Conservation (phyloP, 2,329 filamentous ascomycete species). For the Colletotrichum euphorbiae region DNA sequence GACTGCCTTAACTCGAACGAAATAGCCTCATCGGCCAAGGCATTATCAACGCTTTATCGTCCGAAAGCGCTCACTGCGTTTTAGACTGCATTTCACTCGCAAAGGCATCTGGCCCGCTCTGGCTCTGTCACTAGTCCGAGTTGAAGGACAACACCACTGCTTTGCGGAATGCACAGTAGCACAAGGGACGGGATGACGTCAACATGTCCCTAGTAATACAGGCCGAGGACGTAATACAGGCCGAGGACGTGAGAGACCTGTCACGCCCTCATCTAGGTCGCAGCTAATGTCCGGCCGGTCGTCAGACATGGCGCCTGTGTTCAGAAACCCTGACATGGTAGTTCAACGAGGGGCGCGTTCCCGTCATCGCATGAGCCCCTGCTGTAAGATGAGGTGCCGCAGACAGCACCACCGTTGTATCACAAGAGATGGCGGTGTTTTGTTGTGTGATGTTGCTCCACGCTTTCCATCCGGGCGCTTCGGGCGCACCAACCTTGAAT, state of each 20-base stretch:
- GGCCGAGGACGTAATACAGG: background rate
- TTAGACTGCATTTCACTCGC: background rate
- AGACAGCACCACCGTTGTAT: background rate
- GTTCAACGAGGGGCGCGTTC: background rate
- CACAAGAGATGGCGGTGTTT: too few relatives aligned
- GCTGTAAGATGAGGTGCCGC: background rate
- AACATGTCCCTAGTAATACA: background rate
- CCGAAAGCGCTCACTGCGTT: constrained; percentile 18
- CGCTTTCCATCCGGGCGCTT: constrained; percentile 1
- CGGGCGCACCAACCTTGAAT: constrained; percentile 17
- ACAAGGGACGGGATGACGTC: constrained; percentile 32
- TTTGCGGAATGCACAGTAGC: background rate
- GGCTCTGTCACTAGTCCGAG: constrained; percentile 12
- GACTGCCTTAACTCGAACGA: background rate
- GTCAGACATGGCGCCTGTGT: background rate
- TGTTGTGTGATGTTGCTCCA: background rate
- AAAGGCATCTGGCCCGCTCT: too few relatives aligned
- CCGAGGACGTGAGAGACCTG: background rate
- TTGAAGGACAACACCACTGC: constrained; percentile 15
- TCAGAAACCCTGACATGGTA: constrained; percentile 1
- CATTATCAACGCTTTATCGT: constrained; percentile 9
- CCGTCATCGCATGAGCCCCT: constrained; percentile 8
- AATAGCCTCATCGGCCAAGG: constrained; percentile 19
- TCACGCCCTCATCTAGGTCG: background rate
- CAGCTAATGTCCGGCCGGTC: background rate